Conservation (phyloP, 2,329 filamentous ascomycete species). For the Fusarium compactum region DNA sequence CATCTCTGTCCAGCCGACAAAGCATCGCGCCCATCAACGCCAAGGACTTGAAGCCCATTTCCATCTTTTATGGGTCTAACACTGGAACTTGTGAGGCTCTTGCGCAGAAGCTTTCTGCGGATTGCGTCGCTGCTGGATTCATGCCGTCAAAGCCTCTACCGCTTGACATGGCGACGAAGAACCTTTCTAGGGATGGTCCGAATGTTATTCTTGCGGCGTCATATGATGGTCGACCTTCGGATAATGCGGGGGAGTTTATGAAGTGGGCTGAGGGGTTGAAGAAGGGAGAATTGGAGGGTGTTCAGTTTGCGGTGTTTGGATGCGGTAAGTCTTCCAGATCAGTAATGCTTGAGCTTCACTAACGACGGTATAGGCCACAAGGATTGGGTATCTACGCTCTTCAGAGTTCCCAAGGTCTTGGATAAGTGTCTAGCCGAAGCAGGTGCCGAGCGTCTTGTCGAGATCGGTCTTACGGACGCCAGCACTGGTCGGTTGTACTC, state of each 20-base stretch:
- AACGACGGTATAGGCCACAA: neutral
- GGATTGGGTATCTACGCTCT: constrained; percentile 73
- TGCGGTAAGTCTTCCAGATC: neutral
- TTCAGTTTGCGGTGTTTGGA: constrained; percentile 8
- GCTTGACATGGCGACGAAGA: neutral
- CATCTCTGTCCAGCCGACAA: neutral
- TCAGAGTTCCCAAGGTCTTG: constrained; percentile 72
- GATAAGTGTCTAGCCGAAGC: constrained; percentile 62
- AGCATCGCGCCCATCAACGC: neutral
- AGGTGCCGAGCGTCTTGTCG: constrained; percentile 51
- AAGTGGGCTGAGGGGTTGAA: constrained; percentile 1
- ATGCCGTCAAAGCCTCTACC: neutral
- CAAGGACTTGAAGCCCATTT: constrained; percentile 10
- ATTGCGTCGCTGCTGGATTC: constrained; percentile 12
- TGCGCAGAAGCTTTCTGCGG: constrained; percentile 1
- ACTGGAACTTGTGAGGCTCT: constrained; percentile 9
- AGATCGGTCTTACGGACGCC: constrained; percentile 69
- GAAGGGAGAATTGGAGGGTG: neutral
- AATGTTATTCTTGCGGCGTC: constrained; percentile 8
- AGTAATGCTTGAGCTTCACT: neutral
- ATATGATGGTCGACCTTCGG: neutral
- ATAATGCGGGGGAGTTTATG: neutral
- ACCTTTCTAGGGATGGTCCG: neutral
- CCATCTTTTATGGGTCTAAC: constrained; percentile 4
- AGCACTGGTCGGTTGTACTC: constrained; percentile 73